phyloP scores from a whole-genome alignment of 371 early-diverging fungal species.

The Dichotomocladium elegans region DNA sequence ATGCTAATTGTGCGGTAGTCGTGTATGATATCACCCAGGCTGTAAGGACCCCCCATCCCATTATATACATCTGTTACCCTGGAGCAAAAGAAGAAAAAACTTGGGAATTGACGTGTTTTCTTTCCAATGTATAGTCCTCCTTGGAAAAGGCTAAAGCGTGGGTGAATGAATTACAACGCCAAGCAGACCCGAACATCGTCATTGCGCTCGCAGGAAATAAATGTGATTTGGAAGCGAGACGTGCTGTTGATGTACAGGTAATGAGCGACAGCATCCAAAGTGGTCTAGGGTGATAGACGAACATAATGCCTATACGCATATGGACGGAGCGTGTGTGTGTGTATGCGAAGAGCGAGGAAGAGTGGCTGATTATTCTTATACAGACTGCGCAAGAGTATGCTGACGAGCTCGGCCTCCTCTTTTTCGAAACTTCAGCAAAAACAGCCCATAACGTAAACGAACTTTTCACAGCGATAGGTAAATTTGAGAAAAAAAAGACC shows the following conservation, averaged over 20 bases:
- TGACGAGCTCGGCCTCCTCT: slow-evolving; percentile 79
- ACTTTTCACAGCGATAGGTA: slow-evolving; percentile 86
- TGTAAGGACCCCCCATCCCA: too few species aligned
- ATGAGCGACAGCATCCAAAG: too few species aligned
- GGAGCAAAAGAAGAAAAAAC: too few species aligned
- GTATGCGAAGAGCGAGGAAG: too few species aligned
- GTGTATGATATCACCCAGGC: slow-evolving; percentile 97
- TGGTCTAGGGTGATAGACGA: too few species aligned
- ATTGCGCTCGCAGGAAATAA: slow-evolving; percentile 98
- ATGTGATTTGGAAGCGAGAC: slow-evolving; percentile 76
- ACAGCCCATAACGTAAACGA: slow-evolving; percentile 83
- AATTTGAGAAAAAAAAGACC: too few species aligned
- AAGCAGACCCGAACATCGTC: slow-evolving; percentile 93
- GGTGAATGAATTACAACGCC: slow-evolving; percentile 97
- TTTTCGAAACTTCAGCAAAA: slow-evolving; percentile 94
- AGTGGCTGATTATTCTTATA: not conserved
- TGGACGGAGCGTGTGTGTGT: not conserved
- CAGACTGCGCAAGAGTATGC: slow-evolving; percentile 90
- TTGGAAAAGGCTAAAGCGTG: slow-evolving; percentile 97
- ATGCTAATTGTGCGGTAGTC: slow-evolving; percentile 94
- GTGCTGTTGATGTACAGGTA: slow-evolving; percentile 70
- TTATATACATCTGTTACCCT: too few species aligned
- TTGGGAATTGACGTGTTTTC: not conserved
- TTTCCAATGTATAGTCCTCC: slow-evolving; percentile 57
- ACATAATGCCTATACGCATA: not conserved